Evolutionary conservation across 306 rosid species (phyloP), one percentile per base, ranked within the genome.

Genomic region (Quercus dentata): DNA sequence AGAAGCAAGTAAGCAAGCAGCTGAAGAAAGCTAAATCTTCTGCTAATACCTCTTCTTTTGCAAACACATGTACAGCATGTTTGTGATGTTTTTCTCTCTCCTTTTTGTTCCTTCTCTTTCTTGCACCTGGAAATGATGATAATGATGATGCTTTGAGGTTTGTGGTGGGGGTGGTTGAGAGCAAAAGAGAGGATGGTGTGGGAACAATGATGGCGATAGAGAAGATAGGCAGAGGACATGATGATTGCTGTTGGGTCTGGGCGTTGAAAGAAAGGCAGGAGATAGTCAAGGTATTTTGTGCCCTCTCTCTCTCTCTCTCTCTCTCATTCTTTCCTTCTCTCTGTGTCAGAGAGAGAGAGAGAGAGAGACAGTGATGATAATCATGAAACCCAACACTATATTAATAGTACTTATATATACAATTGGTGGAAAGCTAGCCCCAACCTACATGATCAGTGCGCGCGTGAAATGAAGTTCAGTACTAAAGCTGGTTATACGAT

Each of bases 121-220:
- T 46, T 68, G 78, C 31, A 49, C 46, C 11, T 51, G 21, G 75
- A 6, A 78, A 79, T 80, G 82, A 92, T 91, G 92, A 79, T 80
- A 80, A 92, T 91, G 92, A 86, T 85, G 91, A 75, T 18, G 83
- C 74, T 54, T 83, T 86, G 86, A 83, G 81, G 79, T 5, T 65
- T 52, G 89, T 74, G 89, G 89, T 49, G 54, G 54, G 80, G 80
- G 86, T 77, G 75, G 94, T 31, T 76, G 87, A 82, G 75, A 25
- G 55, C 70, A 80, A 80, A 83, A 82, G 85, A 30, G 78, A 80
- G 19, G 82, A 67, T 2, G 84, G 80, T 11, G 94, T 87, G 87
- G 90, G 84, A 73, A 74, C 87, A 90, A 91, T 90, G 97, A 89
- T 89, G 97, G 92, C 84, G 90, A 84, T 79, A 73, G 87, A 87